Evolutionary conservation across 495 filamentous ascomycete genomes (phyloP).

Genomic region (Aspergillus heteromorphus): DNA sequence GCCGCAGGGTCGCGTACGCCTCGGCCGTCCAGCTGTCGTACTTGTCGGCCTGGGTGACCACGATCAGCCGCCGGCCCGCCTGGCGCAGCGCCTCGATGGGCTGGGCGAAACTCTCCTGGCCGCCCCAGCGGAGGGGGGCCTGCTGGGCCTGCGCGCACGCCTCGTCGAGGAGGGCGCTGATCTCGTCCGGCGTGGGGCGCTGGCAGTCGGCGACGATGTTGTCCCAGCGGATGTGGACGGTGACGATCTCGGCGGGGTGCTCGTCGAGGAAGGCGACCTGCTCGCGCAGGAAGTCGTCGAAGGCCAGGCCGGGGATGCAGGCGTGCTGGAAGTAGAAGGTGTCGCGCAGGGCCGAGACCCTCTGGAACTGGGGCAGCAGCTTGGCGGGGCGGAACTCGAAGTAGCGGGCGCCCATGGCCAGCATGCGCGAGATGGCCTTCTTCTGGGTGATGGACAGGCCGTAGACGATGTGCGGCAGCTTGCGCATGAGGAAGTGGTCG

Average conservation of each 20-base stretch:
- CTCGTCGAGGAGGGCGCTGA: conserved; percentile 32
- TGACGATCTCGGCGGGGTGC: conserved; percentile 44
- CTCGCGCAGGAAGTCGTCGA: conserved; percentile 41
- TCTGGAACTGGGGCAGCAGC: conserved; percentile 24
- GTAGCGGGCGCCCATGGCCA: conserved; percentile 47
- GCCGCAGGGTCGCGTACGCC: conserved; percentile 45
- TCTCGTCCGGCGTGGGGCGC: conserved; percentile 36
- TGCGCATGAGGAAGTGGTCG: conserved; percentile 28
- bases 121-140: conserved; percentile 7
- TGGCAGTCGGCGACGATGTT: conserved; percentile 45
- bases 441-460: conserved; percentile 52
- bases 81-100: conserved; percentile 38
- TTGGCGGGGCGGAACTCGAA: conserved; percentile 53
- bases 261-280: conserved; percentile 38
- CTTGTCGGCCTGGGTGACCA: conserved; percentile 38
- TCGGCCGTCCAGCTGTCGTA: conserved; percentile 48
- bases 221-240: conserved; percentile 50
- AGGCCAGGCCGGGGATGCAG: conserved; percentile 50
- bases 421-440: conserved; percentile 39
- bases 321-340: conserved; percentile 52
- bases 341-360: conserved; percentile 33
- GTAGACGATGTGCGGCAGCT: conserved; percentile 47
- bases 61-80: conserved; percentile 41
- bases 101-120: conserved; percentile 4
- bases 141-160: conserved; percentile 15